phyloP scores from a whole-genome alignment of 169 alveolate genomes.

The Babesia ovis region DNA sequence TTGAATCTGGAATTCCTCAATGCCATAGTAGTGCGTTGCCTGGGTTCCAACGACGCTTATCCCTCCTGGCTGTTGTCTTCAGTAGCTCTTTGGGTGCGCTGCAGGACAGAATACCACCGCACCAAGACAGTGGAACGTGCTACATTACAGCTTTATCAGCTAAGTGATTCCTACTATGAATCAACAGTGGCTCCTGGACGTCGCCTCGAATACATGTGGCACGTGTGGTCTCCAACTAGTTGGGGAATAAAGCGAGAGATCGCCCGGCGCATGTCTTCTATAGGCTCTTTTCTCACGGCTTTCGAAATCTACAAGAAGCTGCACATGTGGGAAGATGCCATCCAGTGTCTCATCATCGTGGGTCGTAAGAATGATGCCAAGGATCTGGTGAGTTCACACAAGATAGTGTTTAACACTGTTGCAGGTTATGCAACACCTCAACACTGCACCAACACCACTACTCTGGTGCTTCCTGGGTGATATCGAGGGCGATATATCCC shows the following conservation, averaged over 20 bases:
- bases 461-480: slow-evolving; percentile 75
- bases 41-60: slow-evolving; percentile 48
- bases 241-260: slow-evolving; percentile 77
- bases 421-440: slow-evolving; percentile 48
- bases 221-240: slow-evolving; percentile 68
- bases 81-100: slow-evolving; percentile 71
- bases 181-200: slow-evolving; percentile 33
- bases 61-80: slow-evolving; percentile 66
- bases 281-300: slow-evolving; percentile 73
- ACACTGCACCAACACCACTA: slow-evolving; percentile 63
- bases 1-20: slow-evolving; percentile 68
- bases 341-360: slow-evolving; percentile 71
- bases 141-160: slow-evolving; percentile 71
- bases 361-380: slow-evolving; percentile 75
- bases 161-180: slow-evolving; percentile 62
- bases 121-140: slow-evolving; percentile 75
- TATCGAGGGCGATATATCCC: slow-evolving; percentile 54
- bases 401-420: neutral
- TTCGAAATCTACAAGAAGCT: slow-evolving; percentile 73
- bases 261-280: slow-evolving; percentile 63
- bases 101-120: slow-evolving; percentile 72
- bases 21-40: slow-evolving; percentile 71
- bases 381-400: slow-evolving; percentile 56
- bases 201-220: slow-evolving; percentile 70
- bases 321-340: slow-evolving; percentile 81